Evolutionary conservation across 805 yeast genomes (phyloP).

Genomic region (Cyberlindnera saturnus): DNA sequence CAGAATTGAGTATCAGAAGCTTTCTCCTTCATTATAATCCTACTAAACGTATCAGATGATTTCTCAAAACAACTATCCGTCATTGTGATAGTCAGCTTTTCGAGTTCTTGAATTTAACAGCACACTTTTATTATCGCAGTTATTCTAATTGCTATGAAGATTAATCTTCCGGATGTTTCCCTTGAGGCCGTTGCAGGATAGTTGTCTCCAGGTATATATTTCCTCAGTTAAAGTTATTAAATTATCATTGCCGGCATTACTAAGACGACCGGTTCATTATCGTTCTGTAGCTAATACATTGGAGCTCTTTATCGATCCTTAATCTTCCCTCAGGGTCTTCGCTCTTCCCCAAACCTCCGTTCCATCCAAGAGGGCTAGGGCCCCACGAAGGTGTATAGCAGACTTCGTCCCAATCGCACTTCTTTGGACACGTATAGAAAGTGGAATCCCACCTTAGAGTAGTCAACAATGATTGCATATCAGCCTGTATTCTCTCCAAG

Average conservation of each 20-base stretch:
- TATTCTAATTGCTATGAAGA: no score
- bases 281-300: conserved; percentile 15
- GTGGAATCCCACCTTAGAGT: conserved; percentile 35
- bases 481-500: neutral
- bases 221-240: no score
- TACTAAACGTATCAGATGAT: conserved; percentile 86
- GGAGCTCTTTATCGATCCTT: conserved; percentile 18
- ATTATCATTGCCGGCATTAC: neutral
- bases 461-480: conserved; percentile 18
- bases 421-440: conserved; percentile 34
- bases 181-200: no score
- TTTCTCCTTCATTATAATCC: conserved; percentile 60
- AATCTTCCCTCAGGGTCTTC: conserved; percentile 18
- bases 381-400: conserved; percentile 61
- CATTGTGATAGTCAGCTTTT: no score
- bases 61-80: conserved; percentile 32
- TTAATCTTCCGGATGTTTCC: no score
- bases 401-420: conserved; percentile 41
- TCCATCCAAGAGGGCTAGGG: conserved; percentile 47
- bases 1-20: conserved; percentile 65
- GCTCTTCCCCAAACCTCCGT: conserved; percentile 19
- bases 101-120: no score
- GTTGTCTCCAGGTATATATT: no score
- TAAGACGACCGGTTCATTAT: neutral
- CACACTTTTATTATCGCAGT: no score